These are phyloP conservation scores for Hypoxylon lenormandii DNA, from an alignment of 495 filamentous ascomycete genomes.

Conservation along the genomic window DNA sequence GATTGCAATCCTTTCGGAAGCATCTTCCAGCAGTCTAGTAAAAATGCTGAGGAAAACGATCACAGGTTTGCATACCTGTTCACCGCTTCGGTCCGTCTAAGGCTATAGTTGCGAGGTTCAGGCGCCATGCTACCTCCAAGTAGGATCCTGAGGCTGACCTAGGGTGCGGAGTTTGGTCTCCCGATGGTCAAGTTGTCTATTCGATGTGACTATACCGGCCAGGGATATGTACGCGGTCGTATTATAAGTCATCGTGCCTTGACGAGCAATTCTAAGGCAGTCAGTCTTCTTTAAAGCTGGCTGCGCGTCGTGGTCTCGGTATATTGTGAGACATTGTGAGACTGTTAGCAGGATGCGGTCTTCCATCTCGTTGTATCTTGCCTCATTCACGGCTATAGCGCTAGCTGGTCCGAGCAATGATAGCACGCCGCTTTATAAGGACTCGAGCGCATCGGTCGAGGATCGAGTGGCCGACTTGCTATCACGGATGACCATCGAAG, in stretches of 20 bases:
- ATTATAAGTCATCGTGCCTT: conserved; percentile 24
- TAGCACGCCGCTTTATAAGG: conserved; percentile 66
- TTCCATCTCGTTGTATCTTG: conserved; percentile 10
- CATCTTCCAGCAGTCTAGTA: conserved; percentile 8
- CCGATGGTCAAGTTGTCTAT: conserved; percentile 19
- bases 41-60: neutral
- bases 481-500: conserved; percentile 75
- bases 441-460: conserved; percentile 69
- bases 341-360: conserved; percentile 17
- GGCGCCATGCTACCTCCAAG: neutral
- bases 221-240: conserved; percentile 13
- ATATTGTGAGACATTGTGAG: neutral
- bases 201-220: conserved; percentile 27
- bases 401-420: conserved; percentile 22
- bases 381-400: conserved; percentile 8
- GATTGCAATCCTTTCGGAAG: conserved; percentile 4
- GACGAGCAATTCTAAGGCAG: neutral
- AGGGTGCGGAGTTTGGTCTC: conserved; percentile 31
- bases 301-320: neutral
- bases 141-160: conserved; percentile 8
- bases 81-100: neutral
- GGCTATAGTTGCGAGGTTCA: neutral
- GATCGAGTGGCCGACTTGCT: conserved; percentile 72
- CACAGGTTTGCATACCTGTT: neutral
- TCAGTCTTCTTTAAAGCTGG: neutral